A percentile compares a stretch with the other conserved stretches of the same genome.
phyloP scores from a whole-genome alignment of 1,284 basidiomycete genomes.

The Cryptococcus sp. region DNA sequence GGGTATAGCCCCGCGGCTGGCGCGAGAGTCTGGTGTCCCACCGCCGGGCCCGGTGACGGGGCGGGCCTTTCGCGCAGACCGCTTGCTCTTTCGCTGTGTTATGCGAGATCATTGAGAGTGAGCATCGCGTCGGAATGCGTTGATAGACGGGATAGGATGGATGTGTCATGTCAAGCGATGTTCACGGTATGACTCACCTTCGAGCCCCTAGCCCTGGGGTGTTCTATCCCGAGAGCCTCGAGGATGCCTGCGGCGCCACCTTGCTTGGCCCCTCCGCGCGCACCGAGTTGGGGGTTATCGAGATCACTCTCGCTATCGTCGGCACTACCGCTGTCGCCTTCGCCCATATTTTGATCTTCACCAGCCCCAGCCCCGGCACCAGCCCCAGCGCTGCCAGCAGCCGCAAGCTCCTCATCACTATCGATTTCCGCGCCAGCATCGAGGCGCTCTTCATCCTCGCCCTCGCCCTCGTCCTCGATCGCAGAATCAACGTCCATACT shows the following conservation, averaged over 20 bases:
- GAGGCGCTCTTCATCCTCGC: slow-evolving; percentile 4
- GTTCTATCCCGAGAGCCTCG: neutral
- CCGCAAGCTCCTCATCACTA: slow-evolving; percentile 4
- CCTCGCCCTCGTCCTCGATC: slow-evolving; percentile 1
- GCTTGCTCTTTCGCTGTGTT: too few species aligned
- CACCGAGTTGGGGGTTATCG: slow-evolving; percentile 4
- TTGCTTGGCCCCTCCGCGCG: slow-evolving; percentile 2
- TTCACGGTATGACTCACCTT: too few species aligned
- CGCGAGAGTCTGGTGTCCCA: too few species aligned
- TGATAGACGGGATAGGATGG: too few species aligned
- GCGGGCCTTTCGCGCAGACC: too few species aligned
- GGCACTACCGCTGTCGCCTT: neutral
- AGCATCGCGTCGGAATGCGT: too few species aligned
- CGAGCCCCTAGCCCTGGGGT: too few species aligned
- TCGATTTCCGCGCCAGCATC: slow-evolving; percentile 6
- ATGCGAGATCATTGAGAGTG: too few species aligned
- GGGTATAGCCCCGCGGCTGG: neutral
- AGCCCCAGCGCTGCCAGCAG: too few species aligned
- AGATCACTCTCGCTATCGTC: slow-evolving; percentile 3
- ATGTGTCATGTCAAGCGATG: too few species aligned
- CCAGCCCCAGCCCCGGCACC: slow-evolving; percentile 5
- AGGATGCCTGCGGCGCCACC: neutral
- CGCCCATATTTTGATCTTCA: slow-evolving; percentile 9
- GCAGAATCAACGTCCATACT: slow-evolving; percentile 12
- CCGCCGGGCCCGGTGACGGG: too few species aligned